Conservation (phyloP, 345 rosid species). For the Gynandropsis gynandra region DNA sequence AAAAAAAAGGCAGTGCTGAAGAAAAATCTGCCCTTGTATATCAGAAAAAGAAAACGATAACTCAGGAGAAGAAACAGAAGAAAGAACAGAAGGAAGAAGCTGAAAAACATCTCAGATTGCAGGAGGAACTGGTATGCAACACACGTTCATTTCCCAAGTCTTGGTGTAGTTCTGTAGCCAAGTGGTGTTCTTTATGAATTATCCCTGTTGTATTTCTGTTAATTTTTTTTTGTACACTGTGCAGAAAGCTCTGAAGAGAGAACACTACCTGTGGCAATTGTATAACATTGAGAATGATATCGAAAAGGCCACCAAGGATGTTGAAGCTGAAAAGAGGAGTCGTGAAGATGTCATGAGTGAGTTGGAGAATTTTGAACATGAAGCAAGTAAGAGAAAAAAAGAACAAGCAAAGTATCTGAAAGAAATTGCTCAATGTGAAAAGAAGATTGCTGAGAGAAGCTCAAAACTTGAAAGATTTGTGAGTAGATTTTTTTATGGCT, state of each 20-base stretch:
- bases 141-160: background rate
- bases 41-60: constrained; percentile 77
- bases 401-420: constrained; percentile 76
- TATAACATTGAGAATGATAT: constrained; percentile 67
- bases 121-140: constrained; percentile 68
- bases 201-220: background rate
- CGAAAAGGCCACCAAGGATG: constrained; percentile 47
- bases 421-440: constrained; percentile 70
- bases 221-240: constrained; percentile 12
- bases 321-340: constrained; percentile 54
- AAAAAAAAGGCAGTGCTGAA: constrained; percentile 71
- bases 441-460: constrained; percentile 72
- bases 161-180: background rate
- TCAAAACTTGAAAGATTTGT: constrained; percentile 60
- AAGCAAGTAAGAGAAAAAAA: constrained; percentile 56
- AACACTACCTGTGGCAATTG: constrained; percentile 82
- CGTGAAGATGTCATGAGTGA: constrained; percentile 57
- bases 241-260: constrained; percentile 86
- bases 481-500: constrained; percentile 31
- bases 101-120: constrained; percentile 80
- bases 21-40: constrained; percentile 71
- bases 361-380: constrained; percentile 52
- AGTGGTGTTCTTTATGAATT: constrained; percentile 2
- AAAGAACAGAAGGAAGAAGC: constrained; percentile 99
- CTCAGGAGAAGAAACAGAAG: constrained; percentile 88